Conservation (phyloP, 768 basidiomycete species). For the Lentinus brumalis region DNA sequence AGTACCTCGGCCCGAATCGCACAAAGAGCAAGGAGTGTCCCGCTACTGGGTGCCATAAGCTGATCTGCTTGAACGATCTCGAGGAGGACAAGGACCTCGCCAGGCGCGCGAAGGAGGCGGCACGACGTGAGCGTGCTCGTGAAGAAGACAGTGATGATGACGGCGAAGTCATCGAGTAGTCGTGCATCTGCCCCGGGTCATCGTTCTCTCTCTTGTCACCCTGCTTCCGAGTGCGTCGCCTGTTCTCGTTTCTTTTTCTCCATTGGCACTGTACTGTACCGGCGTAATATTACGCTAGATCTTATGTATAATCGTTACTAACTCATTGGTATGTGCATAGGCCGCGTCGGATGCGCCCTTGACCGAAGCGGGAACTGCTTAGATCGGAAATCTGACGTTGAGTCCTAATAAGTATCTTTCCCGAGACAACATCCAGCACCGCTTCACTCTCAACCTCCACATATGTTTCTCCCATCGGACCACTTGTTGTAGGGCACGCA, state of each 20-base stretch:
- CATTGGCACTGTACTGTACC: slow-evolving; percentile 4
- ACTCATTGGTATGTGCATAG: too few relatives aligned
- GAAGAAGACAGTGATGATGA: slow-evolving; percentile 39
- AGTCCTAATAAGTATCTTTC: too few relatives aligned
- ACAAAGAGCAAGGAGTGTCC: slow-evolving; percentile 53
- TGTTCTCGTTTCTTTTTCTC: neutral
- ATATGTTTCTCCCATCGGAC: too few relatives aligned
- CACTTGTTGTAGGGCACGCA: too few relatives aligned
- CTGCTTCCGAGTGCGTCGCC: neutral
- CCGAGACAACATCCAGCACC: too few relatives aligned
- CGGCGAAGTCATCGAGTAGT: slow-evolving; percentile 54
- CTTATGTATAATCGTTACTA: neutral
- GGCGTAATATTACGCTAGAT: slow-evolving; percentile 3
- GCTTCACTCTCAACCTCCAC: too few relatives aligned
- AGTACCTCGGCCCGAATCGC: slow-evolving; percentile 51
- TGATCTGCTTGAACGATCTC: slow-evolving; percentile 53
- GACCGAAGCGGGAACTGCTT: too few relatives aligned
- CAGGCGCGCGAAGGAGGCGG: slow-evolving; percentile 59
- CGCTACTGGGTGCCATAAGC: slow-evolving; percentile 68
- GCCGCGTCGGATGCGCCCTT: too few relatives aligned
- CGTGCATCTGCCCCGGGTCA: neutral
- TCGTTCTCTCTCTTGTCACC: neutral
- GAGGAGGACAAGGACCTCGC: slow-evolving; percentile 58
- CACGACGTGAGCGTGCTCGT: slow-evolving; percentile 46
- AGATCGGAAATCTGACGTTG: too few relatives aligned